These are phyloP conservation scores for Ordospora pajunii DNA, from an alignment of 371 early-diverging fungal species.

Conservation along the genomic window DNA sequence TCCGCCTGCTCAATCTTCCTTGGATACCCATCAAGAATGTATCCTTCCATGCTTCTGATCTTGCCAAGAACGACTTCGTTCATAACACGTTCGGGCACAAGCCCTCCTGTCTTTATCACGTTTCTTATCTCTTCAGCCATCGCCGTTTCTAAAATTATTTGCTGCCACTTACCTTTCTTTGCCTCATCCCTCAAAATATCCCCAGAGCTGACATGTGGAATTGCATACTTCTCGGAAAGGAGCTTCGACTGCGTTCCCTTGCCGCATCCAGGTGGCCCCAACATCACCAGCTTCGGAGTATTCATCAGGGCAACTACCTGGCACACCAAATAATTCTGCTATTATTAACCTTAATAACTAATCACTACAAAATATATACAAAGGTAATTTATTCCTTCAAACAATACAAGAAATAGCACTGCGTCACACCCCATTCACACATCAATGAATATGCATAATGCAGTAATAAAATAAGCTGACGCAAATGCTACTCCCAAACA, in stretches of 20 bases:
- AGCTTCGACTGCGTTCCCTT: conserved; percentile 85
- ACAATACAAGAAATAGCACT: no score
- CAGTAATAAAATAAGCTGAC: no score
- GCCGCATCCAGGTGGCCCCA: conserved; percentile 78
- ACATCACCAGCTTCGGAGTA: conserved; percentile 29
- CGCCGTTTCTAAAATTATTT: background rate
- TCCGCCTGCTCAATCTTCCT: conserved; percentile 92
- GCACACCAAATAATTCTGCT: no score
- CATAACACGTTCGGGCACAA: conserved; percentile 93
- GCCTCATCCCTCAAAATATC: conserved; percentile 94
- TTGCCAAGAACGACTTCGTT: conserved; percentile 81
- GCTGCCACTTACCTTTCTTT: conserved; percentile 74
- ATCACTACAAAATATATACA: no score
- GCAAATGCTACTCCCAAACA: no score
- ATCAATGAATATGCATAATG: no score
- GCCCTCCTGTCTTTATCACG: conserved; percentile 68
- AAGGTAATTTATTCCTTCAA: no score
- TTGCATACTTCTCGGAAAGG: conserved; percentile 70
- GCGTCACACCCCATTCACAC: no score
- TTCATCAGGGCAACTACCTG: background rate
- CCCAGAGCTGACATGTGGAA: conserved; percentile 92
- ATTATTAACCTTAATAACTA: no score
- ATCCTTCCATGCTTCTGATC: conserved; percentile 85
- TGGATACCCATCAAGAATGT: conserved; percentile 99
- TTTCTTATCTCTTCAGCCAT: background rate